phyloP scores from a whole-genome alignment of 2,329 filamentous ascomycete species.

The Fusarium sp. region DNA sequence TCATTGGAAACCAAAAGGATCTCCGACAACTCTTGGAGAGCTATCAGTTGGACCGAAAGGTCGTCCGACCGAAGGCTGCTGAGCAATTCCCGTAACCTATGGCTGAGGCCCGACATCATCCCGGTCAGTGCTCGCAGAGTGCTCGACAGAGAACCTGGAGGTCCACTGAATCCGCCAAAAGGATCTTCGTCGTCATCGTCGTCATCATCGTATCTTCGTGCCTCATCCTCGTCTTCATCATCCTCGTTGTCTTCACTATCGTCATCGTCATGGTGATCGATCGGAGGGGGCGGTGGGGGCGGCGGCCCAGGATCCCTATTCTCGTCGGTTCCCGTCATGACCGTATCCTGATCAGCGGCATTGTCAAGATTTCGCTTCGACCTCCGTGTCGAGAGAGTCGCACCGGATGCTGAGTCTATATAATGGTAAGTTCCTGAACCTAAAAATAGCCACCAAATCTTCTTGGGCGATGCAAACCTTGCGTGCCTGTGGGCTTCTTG shows the following conservation, averaged over 20 bases:
- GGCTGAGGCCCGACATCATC: conserved; percentile 89
- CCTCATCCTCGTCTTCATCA: conserved; percentile 47
- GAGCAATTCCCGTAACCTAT: conserved; percentile 82
- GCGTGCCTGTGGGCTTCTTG: conserved; percentile 71
- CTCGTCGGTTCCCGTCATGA: conserved; percentile 78
- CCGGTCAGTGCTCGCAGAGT: conserved; percentile 89
- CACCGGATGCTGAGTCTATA: conserved; percentile 49
- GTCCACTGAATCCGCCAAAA: conserved; percentile 76
- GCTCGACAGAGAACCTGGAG: conserved; percentile 73
- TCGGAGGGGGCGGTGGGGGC: conserved; percentile 57
- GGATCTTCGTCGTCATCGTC: conserved; percentile 73
- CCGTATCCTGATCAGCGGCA: conserved; percentile 71
- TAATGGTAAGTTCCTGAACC: conserved; percentile 22
- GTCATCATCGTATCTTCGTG: conserved; percentile 66
- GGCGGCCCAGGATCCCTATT: conserved; percentile 56
- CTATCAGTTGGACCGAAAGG: conserved; percentile 90
- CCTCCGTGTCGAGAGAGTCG: conserved; percentile 57
- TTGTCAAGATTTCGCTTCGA: conserved; percentile 67
- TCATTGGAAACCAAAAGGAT: conserved; percentile 95
- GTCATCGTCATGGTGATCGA: conserved; percentile 53
- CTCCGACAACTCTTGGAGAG: conserved; percentile 92
- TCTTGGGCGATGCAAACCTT: conserved; percentile 50
- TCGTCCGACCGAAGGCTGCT: conserved; percentile 84
- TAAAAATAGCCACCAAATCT: background rate
- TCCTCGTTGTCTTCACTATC: conserved; percentile 50